phyloP scores from a whole-genome alignment of 164 flowering plant genomes.

The Magnolia sinica region DNA sequence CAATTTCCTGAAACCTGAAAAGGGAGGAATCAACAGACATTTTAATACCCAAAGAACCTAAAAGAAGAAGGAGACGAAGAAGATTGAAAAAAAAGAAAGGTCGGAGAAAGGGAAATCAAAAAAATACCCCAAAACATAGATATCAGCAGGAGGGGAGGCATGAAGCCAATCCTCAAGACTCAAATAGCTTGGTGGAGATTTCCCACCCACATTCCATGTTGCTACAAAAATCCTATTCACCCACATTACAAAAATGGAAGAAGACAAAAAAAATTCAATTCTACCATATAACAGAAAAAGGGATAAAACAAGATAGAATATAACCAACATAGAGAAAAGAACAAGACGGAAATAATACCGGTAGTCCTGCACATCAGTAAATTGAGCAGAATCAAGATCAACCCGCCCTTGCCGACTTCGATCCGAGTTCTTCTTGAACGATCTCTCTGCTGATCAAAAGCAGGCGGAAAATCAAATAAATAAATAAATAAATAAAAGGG shows the following conservation, averaged over 20 bases:
- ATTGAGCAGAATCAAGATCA: conserved; percentile 62
- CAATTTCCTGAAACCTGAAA: conserved; percentile 92
- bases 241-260: conserved; percentile 7
- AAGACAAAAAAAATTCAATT: conserved; percentile 4
- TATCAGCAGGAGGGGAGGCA: conserved; percentile 92
- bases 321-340: neutral
- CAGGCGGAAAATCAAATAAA: conserved; percentile 3
- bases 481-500: neutral
- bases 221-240: conserved; percentile 76
- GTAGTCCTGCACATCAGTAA: conserved; percentile 72
- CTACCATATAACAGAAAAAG: conserved; percentile 4
- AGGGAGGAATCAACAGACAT: conserved; percentile 6
- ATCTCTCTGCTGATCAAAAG: conserved; percentile 48
- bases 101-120: neutral
- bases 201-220: conserved; percentile 99
- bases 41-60: neutral
- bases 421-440: conserved; percentile 46
- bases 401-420: conserved; percentile 57
- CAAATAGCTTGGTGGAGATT: conserved; percentile 81
- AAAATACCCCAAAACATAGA: conserved; percentile 93
- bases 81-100: neutral
- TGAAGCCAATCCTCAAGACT: conserved; percentile 96
- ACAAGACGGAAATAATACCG: conserved; percentile 34
- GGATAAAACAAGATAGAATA: neutral
- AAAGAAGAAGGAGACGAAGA: neutral